phyloP scores from a whole-genome alignment of 2,329 filamentous ascomycete species.

The Domatiomyces catenatus region DNA sequence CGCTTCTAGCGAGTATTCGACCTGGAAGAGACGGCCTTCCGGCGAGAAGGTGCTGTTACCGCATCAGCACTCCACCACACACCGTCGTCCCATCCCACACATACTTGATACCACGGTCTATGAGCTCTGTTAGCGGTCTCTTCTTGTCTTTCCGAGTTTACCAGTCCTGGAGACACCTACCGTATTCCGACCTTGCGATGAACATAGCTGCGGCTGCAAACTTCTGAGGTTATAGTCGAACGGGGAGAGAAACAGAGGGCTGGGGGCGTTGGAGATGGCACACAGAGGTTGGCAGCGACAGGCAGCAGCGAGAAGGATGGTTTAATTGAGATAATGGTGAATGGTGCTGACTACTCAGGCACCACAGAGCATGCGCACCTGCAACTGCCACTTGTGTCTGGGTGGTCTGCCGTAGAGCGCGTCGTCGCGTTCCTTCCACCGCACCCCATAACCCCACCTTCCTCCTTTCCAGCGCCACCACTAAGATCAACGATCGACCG shows the following conservation, averaged over 20 bases:
- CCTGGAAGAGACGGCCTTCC: conserved; percentile 98
- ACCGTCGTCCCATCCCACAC: conserved; percentile 20
- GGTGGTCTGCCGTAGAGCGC: background rate
- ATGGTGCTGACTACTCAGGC: background rate
- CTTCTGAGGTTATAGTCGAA: background rate
- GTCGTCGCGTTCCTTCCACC: background rate
- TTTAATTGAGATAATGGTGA: background rate
- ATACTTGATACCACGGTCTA: conserved; percentile 96
- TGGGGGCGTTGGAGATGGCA: background rate
- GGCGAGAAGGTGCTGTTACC: conserved; percentile 83
- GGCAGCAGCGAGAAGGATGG: background rate
- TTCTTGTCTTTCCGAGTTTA: background rate
- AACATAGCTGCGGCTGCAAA: conserved; percentile 56
- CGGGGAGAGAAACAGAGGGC: background rate
- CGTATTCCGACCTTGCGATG: conserved; percentile 99
- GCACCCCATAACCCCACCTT: background rate
- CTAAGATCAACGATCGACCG: background rate
- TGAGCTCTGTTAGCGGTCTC: conserved; percentile 24
- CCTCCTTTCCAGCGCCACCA: background rate
- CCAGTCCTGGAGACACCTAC: conserved; percentile 38
- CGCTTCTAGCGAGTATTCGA: conserved; percentile 99
- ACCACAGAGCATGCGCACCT: background rate
- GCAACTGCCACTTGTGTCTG: background rate
- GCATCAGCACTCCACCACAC: conserved; percentile 16
- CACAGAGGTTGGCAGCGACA: background rate